Evolutionary conservation across 441 rosid genomes (phyloP).

Genomic region (Euphorbia schlechtendalii): DNA sequence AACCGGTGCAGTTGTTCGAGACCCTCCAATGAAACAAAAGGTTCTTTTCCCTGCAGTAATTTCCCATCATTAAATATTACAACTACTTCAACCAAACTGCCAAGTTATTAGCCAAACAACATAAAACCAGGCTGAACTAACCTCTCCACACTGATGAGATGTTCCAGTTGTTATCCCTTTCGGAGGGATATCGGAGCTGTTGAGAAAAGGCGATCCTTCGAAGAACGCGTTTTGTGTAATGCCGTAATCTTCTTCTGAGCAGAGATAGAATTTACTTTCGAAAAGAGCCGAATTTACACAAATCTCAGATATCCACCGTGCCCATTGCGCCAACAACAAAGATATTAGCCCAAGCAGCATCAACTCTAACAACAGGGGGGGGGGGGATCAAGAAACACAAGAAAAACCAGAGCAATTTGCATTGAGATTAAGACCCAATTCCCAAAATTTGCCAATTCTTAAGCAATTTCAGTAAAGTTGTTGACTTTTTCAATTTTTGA

Average conservation of each 20-base stretch:
- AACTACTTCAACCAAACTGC: neutral
- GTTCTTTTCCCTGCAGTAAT: slow-evolving; percentile 70
- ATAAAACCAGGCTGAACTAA: slow-evolving; percentile 19
- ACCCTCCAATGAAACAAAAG: slow-evolving; percentile 80
- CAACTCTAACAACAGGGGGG: slow-evolving; percentile 53
- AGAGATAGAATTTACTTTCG: slow-evolving; percentile 71
- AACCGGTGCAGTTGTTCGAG: slow-evolving; percentile 91
- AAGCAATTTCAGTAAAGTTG: neutral
- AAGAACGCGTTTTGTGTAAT: slow-evolving; percentile 27
- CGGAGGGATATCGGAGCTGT: slow-evolving; percentile 47
- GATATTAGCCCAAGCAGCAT: slow-evolving; percentile 98
- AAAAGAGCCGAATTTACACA: slow-evolving; percentile 85
- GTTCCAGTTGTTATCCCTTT: slow-evolving; percentile 35
- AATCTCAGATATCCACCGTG: slow-evolving; percentile 82
- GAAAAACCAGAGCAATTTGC: neutral
- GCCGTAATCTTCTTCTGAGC: slow-evolving; percentile 63
- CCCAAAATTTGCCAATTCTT: neutral
- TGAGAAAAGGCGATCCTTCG: slow-evolving; percentile 35
- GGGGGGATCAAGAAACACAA: neutral
- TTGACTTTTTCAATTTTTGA: neutral
- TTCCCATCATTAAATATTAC: neutral
- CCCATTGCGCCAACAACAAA: slow-evolving; percentile 83
- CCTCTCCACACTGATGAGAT: slow-evolving; percentile 75
- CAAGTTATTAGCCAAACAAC: neutral
- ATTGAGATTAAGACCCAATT: slow-evolving; percentile 17